Percentiles rank a stretch among this genome's conserved stretches.
phyloP scores from a whole-genome alignment of 176 grass and related monocot genomes.

The Microstegium vimineum region DNA sequence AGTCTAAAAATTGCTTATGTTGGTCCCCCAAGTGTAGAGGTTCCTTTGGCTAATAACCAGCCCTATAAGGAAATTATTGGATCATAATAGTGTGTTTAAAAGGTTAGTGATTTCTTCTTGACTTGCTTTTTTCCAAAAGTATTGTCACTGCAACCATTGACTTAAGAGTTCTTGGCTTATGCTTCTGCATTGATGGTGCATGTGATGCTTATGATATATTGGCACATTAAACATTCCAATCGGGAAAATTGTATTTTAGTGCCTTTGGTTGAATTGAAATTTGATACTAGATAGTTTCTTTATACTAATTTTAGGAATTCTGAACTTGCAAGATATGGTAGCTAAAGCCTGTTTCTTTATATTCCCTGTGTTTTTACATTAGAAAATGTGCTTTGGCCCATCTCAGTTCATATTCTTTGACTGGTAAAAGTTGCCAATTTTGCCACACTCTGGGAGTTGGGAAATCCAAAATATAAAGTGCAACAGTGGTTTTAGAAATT shows the following conservation, averaged over 20 bases:
- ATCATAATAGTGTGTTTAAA: background rate
- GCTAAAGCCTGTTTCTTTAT: background rate
- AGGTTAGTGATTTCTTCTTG: conserved; percentile 32
- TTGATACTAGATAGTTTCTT: background rate
- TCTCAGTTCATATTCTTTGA: background rate
- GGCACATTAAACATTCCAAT: background rate
- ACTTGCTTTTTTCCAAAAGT: background rate
- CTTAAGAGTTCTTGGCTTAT: background rate
- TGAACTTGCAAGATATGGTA: background rate
- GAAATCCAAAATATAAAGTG: background rate
- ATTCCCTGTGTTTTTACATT: background rate
- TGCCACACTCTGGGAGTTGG: background rate
- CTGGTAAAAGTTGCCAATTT: background rate
- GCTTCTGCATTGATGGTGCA: background rate
- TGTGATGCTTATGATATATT: background rate
- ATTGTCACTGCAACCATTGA: background rate
- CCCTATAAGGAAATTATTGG: background rate
- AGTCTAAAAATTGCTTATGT: conserved; percentile 55
- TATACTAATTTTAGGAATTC: background rate
- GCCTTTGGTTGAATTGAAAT: background rate
- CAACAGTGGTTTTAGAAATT: background rate
- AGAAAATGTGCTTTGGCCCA: background rate
- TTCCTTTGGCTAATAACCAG: conserved; percentile 49
- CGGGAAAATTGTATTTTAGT: background rate
- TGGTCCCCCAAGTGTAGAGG: conserved; percentile 63